phyloP scores from a whole-genome alignment of 495 filamentous ascomycete species.

The Trichoderma erinaceum region DNA sequence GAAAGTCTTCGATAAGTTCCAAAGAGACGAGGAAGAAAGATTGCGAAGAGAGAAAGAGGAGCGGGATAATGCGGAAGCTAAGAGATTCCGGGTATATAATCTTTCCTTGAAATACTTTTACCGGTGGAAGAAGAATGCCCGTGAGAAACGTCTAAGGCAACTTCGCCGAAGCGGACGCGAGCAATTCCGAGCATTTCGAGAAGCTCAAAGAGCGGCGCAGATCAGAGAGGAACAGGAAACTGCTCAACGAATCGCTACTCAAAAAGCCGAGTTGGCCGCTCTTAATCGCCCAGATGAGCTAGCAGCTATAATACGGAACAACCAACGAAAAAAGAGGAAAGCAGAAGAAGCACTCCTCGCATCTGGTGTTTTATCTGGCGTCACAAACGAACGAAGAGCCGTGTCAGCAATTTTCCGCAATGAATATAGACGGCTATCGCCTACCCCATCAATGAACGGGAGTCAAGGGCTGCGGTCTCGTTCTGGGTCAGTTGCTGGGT shows the following conservation, averaged over 20 bases:
- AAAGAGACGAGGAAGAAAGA: constrained; percentile 32
- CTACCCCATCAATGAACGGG: constrained; percentile 1
- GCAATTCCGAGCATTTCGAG: constrained; percentile 24
- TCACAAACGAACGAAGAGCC: constrained; percentile 23
- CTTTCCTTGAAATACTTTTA: constrained; percentile 44
- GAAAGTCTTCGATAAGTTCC: constrained; percentile 26
- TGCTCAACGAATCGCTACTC: constrained; percentile 22
- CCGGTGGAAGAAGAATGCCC: constrained; percentile 39
- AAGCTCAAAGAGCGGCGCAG: constrained; percentile 26
- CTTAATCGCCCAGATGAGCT: constrained; percentile 9
- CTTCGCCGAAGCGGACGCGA: constrained; percentile 33
- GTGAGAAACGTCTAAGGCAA: constrained; percentile 24
- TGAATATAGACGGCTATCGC: not conserved
- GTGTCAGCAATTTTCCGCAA: constrained; percentile 21
- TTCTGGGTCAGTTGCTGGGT: not conserved
- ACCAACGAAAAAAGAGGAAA: constrained; percentile 7
- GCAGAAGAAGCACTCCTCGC: constrained; percentile 27
- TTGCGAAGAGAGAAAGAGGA: constrained; percentile 37
- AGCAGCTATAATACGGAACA: not conserved
- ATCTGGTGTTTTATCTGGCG: constrained; percentile 25
- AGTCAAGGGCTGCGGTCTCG: constrained; percentile 11
- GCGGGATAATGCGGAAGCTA: constrained; percentile 31
- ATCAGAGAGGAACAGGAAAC: constrained; percentile 22
- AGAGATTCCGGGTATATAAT: constrained; percentile 34
- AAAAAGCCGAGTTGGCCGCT: constrained; percentile 15